Evolutionary conservation across 2,329 filamentous ascomycete genomes (phyloP).

Genomic region (Pseudopyrenochaeta lycopersici): DNA sequence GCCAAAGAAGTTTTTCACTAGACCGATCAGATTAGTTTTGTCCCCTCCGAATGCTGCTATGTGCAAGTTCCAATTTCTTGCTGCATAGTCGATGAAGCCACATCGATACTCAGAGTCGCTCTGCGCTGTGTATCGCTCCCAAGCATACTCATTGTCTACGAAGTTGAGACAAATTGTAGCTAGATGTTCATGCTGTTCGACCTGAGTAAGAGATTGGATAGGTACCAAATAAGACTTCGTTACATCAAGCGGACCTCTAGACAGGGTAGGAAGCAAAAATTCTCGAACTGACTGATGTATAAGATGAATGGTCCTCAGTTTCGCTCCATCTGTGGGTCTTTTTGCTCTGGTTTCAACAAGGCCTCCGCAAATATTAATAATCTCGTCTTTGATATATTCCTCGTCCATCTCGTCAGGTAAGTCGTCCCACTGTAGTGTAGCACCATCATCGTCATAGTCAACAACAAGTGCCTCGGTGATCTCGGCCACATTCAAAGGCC

Average conservation of each 20-base stretch:
- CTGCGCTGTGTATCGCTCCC: background rate
- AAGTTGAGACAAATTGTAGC: slow-evolving; percentile 10
- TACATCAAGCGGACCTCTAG: background rate
- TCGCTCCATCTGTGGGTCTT: background rate
- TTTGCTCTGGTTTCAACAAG: slow-evolving; percentile 34
- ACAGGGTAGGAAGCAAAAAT: slow-evolving; percentile 9
- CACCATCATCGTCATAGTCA: slow-evolving; percentile 10
- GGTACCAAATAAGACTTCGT: background rate
- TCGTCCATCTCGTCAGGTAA: slow-evolving; percentile 37
- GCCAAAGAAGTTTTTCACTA: too few relatives aligned
- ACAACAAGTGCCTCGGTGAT: slow-evolving; percentile 36
- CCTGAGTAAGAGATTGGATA: background rate
- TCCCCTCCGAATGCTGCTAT: too few relatives aligned
- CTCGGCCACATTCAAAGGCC: slow-evolving; percentile 26
- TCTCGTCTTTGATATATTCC: slow-evolving; percentile 38
- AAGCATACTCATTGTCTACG: slow-evolving; percentile 5
- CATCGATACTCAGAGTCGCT: too few relatives aligned
- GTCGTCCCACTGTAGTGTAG: slow-evolving; percentile 24
- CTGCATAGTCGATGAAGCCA: too few relatives aligned
- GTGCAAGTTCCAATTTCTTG: too few relatives aligned
- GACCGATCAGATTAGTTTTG: too few relatives aligned
- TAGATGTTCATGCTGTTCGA: slow-evolving; percentile 7
- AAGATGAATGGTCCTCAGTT: slow-evolving; percentile 11
- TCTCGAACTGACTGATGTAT: slow-evolving; percentile 18
- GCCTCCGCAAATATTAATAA: slow-evolving; percentile 38